A percentile compares a stretch with the other conserved stretches of the same genome.
phyloP scores from a whole-genome alignment of 1,284 basidiomycete genomes.

The Ustilago cynodontis region DNA sequence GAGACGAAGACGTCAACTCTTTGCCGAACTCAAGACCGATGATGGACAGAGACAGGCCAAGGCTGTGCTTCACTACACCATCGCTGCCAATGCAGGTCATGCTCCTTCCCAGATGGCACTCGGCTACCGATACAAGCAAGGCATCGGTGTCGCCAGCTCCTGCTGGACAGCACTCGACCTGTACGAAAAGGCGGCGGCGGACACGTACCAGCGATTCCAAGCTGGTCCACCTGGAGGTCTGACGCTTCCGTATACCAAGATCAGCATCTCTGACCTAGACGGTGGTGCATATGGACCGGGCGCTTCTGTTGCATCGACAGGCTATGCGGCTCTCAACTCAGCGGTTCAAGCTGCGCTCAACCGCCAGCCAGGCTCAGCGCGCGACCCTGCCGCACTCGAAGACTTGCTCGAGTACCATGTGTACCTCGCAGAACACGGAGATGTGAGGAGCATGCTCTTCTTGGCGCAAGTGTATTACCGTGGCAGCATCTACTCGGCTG shows the following conservation, averaged over 20 bases:
- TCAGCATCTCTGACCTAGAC: slow-evolving; percentile 86
- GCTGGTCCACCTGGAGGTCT: slow-evolving; percentile 91
- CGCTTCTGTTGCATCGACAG: slow-evolving; percentile 83
- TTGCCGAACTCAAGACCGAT: slow-evolving; percentile 47
- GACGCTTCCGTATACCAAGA: slow-evolving; percentile 83
- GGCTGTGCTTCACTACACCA: slow-evolving; percentile 91
- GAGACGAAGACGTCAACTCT: slow-evolving; percentile 43
- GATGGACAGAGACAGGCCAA: slow-evolving; percentile 66
- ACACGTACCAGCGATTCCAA: slow-evolving; percentile 78
- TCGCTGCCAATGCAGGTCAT: slow-evolving; percentile 87
- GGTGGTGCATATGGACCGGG: slow-evolving; percentile 93
- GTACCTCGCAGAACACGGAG: slow-evolving; percentile 60
- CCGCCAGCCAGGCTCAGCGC: slow-evolving; percentile 48
- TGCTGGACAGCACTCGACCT: slow-evolving; percentile 72
- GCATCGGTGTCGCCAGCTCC: slow-evolving; percentile 80
- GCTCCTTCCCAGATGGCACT: slow-evolving; percentile 90
- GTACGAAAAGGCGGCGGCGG: slow-evolving; percentile 59
- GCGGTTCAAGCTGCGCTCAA: slow-evolving; percentile 80
- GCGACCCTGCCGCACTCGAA: slow-evolving; percentile 72
- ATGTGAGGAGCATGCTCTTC: slow-evolving; percentile 45
- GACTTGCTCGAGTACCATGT: slow-evolving; percentile 80
- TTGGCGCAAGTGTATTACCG: slow-evolving; percentile 64
- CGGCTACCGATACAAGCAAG: slow-evolving; percentile 94
- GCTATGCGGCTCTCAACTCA: slow-evolving; percentile 76
- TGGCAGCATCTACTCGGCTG: slow-evolving; percentile 62